phyloP scores from a whole-genome alignment of 495 filamentous ascomycete genomes.

The Lasiosphaeris hirsuta region DNA sequence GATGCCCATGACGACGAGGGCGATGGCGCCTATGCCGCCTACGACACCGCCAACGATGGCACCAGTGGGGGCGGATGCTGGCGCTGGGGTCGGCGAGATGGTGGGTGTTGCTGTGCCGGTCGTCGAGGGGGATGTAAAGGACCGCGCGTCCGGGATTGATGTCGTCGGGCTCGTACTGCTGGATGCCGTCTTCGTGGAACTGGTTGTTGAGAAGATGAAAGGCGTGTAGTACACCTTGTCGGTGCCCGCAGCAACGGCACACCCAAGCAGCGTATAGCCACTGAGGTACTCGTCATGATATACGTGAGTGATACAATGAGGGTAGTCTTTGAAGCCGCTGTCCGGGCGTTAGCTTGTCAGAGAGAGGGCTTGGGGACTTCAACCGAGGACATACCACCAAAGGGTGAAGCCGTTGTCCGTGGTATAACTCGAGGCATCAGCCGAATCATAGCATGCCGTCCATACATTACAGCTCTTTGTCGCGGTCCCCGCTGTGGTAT shows the following conservation, averaged over 20 bases:
- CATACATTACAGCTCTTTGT: conserved; percentile 15
- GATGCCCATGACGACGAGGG: conserved; percentile 38
- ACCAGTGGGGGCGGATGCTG: conserved; percentile 12
- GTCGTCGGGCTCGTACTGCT: not conserved
- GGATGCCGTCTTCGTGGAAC: not conserved
- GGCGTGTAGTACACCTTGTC: conserved; percentile 26
- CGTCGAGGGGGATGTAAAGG: not conserved
- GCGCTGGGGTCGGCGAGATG: not conserved
- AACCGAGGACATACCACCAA: conserved; percentile 21
- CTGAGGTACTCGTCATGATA: conserved; percentile 13
- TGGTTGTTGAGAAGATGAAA: not conserved
- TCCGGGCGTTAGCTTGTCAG: not conserved
- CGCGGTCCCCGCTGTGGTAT: not conserved
- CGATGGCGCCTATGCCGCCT: conserved; percentile 42
- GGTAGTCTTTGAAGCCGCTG: conserved; percentile 21
- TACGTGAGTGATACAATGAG: conserved; percentile 26
- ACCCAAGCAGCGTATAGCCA: conserved; percentile 27
- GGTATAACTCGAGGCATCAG: conserved; percentile 11
- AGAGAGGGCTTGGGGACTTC: not conserved
- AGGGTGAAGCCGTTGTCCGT: conserved; percentile 25
- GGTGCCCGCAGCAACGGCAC: conserved; percentile 29
- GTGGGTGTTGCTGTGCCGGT: conserved; percentile 1
- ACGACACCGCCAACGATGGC: conserved; percentile 50
- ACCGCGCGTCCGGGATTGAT: not conserved
- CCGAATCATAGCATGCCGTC: conserved; percentile 24